Conservation (phyloP, 129 eudicot species). For the Logfia minima region DNA sequence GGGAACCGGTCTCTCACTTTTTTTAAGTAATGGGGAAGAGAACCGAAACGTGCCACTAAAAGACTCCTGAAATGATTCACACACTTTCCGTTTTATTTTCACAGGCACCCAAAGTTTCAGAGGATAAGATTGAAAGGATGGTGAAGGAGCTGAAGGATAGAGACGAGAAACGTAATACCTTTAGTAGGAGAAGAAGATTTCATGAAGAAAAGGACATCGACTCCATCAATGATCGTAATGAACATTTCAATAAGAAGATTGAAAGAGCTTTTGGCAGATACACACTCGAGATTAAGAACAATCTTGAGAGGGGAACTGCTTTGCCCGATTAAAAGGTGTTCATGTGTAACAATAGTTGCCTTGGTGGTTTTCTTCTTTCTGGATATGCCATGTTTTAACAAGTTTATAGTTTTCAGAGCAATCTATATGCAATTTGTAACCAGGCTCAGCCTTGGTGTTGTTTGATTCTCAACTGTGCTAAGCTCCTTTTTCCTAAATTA, state of each 20-base stretch:
- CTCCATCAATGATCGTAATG: conserved; percentile 95
- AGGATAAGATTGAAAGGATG: conserved; percentile 83
- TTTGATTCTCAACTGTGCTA: neutral
- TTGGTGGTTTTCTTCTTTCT: neutral
- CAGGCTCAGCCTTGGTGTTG: neutral
- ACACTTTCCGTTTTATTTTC: neutral
- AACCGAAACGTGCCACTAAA: no score
- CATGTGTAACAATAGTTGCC: conserved; percentile 6
- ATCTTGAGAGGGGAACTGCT: conserved; percentile 99
- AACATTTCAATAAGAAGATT: conserved; percentile 97
- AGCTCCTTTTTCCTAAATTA: neutral
- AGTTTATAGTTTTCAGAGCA: neutral
- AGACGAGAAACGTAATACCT: conserved; percentile 80
- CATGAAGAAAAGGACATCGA: conserved; percentile 94
- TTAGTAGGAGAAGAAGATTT: conserved; percentile 91
- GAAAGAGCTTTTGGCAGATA: conserved; percentile 96
- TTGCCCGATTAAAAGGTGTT: conserved; percentile 64
- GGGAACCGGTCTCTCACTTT: neutral
- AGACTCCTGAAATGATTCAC: neutral
- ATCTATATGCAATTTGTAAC: neutral
- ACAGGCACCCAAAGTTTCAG: conserved; percentile 81
- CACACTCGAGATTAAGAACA: conserved; percentile 94
- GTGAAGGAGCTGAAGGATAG: conserved; percentile 91
- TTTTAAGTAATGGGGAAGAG: no score
- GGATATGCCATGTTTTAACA: neutral